Evolutionary conservation across 805 yeast genomes (phyloP), one percentile per base, ranked within the genome.

Genomic region (Kuraishia molischiana): DNA sequence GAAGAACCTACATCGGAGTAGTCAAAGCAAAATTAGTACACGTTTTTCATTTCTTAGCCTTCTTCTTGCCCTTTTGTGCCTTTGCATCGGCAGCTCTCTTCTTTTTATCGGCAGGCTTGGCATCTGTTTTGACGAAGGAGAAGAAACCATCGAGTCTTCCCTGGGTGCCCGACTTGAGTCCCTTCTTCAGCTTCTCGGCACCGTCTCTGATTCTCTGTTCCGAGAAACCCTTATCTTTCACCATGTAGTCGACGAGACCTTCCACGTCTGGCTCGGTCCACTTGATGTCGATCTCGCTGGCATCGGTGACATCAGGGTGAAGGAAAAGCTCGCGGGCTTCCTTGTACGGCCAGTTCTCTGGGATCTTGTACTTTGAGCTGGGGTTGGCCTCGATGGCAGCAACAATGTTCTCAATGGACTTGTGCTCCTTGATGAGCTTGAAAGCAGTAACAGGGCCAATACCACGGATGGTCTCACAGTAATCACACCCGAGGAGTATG

Each of bases 401-500:
- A 30, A 90, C 73, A 31, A 92, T 77, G 29, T 79, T 79, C 43
- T 90, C 97, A 35, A 92, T 67, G 0, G 82, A 68, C 1, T 82
- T 79, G 56, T 85, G 87, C 52, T 90, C 95, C 53, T 79, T 81
- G 44, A 92, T 85, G 43, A 92, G 67, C 52, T 92, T 90, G 44
- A 73, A 67, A 0, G 97, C 98, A 1, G 96, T 90, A 2, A 84
- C 92, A 1, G 97, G 97, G 6, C 99, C 99, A 43, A 92, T 80
- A 19, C 98, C 98, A 49, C 77, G 77, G 41, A 92, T 89, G 3
- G 96, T 84, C 46, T 90, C 97, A 62, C 96, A 86, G 59, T 92
- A 92, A 64, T 92, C 99, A 60, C 98, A 92, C 1, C 99, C 99
- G 34, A 92, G 64, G 50, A 92, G 66, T 31, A 92, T 90, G 63